Conservation (phyloP, 495 filamentous ascomycete genomes). For the Penicillium parvum region DNA sequence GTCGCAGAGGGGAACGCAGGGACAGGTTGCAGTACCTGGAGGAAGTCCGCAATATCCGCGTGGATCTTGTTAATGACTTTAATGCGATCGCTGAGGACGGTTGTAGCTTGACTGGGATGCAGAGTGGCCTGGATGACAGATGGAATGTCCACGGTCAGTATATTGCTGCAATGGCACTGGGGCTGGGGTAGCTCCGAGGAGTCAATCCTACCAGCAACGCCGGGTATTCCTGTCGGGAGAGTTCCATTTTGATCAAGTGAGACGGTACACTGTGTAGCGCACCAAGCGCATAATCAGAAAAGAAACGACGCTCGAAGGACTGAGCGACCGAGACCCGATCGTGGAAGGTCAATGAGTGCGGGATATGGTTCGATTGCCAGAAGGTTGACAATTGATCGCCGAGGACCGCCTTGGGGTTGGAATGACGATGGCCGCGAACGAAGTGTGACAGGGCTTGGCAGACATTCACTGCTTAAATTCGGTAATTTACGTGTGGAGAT, state of each 20-base stretch:
- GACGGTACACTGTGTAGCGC: conserved; percentile 24
- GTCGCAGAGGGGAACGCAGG: conserved; percentile 4
- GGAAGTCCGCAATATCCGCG: conserved; percentile 89
- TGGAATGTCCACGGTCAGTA: conserved; percentile 14
- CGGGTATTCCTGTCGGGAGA: conserved; percentile 91
- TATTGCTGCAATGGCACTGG: not conserved
- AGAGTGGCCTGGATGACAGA: conserved; percentile 61
- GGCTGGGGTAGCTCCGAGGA: conserved; percentile 3
- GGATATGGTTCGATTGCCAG: conserved; percentile 15
- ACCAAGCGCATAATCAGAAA: conserved; percentile 39
- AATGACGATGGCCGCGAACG: conserved; percentile 25
- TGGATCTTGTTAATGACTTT: conserved; percentile 84
- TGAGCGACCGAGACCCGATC: not conserved
- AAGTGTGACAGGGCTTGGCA: conserved; percentile 6
- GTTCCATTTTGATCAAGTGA: conserved; percentile 57
- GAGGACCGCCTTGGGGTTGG: conserved; percentile 23
- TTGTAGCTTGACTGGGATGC: conserved; percentile 79
- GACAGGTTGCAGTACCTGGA: conserved; percentile 63
- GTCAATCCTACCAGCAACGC: conserved; percentile 77
- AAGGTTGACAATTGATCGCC: conserved; percentile 22
- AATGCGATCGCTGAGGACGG: conserved; percentile 80
- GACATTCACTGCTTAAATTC: not conserved
- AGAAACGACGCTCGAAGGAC: conserved; percentile 6
- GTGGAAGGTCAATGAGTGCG: conserved; percentile 21
- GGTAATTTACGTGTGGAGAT: not conserved